These are phyloP conservation scores for Trichoderma simmonsii DNA, from an alignment of 2,329 filamentous ascomycete species.

Conservation along the genomic window DNA sequence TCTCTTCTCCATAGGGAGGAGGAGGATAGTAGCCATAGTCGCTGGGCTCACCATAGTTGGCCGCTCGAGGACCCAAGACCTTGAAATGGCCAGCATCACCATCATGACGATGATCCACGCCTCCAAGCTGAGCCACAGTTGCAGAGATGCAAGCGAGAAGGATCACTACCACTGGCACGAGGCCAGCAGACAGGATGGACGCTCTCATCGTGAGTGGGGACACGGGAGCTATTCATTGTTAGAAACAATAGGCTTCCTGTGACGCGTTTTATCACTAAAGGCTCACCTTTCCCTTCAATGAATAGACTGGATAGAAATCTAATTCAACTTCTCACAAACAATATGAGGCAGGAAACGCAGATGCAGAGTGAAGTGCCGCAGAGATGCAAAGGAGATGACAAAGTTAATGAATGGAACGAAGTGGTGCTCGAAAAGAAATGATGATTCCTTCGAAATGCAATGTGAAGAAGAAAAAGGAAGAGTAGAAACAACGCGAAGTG, in stretches of 20 bases:
- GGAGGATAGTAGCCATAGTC: slow-evolving; percentile 23
- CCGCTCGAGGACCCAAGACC: slow-evolving; percentile 14
- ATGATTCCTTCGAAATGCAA: neutral
- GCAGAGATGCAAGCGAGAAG: slow-evolving; percentile 22
- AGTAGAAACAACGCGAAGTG: neutral
- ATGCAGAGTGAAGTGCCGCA: neutral
- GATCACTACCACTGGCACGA: slow-evolving; percentile 32
- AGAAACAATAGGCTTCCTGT: slow-evolving; percentile 11
- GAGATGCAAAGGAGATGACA: neutral
- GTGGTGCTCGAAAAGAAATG: neutral
- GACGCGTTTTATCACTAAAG: neutral
- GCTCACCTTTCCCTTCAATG: slow-evolving; percentile 11
- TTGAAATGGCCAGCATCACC: neutral
- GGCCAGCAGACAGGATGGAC: slow-evolving; percentile 30
- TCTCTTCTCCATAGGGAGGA: slow-evolving; percentile 23
- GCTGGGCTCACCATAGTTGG: slow-evolving; percentile 22
- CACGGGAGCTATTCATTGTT: slow-evolving; percentile 3
- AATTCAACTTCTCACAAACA: neutral
- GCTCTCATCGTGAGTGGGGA: slow-evolving; percentile 36
- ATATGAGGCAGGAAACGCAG: neutral
- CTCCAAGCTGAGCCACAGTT: slow-evolving; percentile 3
- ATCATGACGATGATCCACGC: neutral
- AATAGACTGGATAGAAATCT: neutral
- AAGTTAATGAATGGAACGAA: neutral
- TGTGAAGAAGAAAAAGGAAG: neutral